These are phyloP conservation scores for Osmozyma mogii DNA, from an alignment of 805 yeast genomes.

Conservation along the genomic window DNA sequence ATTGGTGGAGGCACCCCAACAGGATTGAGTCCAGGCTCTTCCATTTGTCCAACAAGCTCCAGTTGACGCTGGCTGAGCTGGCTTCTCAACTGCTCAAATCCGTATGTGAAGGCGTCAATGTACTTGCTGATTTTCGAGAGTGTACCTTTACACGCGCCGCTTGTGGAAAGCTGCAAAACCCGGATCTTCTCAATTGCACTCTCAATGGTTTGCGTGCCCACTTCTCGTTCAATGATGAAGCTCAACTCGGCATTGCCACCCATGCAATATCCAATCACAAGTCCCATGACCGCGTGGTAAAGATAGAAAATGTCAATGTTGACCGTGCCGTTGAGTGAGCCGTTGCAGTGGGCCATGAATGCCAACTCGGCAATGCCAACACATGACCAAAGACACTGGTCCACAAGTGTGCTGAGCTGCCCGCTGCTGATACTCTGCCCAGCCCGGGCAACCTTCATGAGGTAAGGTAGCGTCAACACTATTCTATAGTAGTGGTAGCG, in stretches of 20 bases:
- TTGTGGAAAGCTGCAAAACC: neutral
- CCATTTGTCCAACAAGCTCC: no score
- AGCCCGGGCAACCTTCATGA: slow-evolving; percentile 27
- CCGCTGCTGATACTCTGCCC: slow-evolving; percentile 22
- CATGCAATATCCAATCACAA: slow-evolving; percentile 35
- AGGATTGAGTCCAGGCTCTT: no score
- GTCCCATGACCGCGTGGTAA: slow-evolving; percentile 34
- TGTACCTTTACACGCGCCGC: neutral
- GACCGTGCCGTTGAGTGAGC: slow-evolving; percentile 37
- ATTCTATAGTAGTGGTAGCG: slow-evolving; percentile 36
- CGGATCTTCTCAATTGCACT: neutral
- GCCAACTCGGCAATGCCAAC: slow-evolving; percentile 31
- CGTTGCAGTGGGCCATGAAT: slow-evolving; percentile 24
- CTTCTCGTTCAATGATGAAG: no score
- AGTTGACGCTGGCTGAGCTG: neutral
- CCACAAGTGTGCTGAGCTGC: slow-evolving; percentile 35
- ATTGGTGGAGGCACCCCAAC: no score
- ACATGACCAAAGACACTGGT: slow-evolving; percentile 33
- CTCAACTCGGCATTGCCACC: no score
- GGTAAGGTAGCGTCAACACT: slow-evolving; percentile 35
- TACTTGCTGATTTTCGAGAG: neutral
- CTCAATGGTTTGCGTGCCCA: no score
- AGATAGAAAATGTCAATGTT: slow-evolving; percentile 38
- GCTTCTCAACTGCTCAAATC: neutral
- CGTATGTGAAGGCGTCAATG: slow-evolving; percentile 1